These are phyloP conservation scores for Saraca asoca DNA, from an alignment of 331 rosid species.

Conservation along the genomic window DNA sequence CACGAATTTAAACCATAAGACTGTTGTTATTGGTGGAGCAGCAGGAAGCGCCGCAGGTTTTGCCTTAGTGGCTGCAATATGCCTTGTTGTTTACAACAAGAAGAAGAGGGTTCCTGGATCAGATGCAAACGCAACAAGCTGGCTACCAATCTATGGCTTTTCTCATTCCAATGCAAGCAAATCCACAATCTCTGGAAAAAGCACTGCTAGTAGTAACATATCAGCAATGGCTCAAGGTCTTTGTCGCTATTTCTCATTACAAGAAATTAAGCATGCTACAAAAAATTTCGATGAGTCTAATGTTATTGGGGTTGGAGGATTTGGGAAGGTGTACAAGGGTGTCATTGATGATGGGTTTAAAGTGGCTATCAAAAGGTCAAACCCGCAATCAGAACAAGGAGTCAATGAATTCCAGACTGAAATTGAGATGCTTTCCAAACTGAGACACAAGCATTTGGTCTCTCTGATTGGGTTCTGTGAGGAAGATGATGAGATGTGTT, in stretches of 20 bases:
- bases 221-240: constrained; percentile 79
- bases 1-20: background rate
- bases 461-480: constrained; percentile 91
- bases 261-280: constrained; percentile 73
- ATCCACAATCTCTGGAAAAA: constrained; percentile 64
- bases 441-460: constrained; percentile 92
- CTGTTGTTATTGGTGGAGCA: constrained; percentile 69
- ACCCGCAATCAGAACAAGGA: constrained; percentile 94
- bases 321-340: constrained; percentile 94
- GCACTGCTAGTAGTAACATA: constrained; percentile 46
- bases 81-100: constrained; percentile 57
- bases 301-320: constrained; percentile 96
- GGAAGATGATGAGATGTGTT: constrained; percentile 83
- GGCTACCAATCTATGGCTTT: constrained; percentile 78
- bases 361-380: constrained; percentile 90
- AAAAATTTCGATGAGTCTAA: constrained; percentile 69
- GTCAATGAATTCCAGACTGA: constrained; percentile 89
- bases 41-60: constrained; percentile 85
- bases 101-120: constrained; percentile 53
- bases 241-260: constrained; percentile 72
- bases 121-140: constrained; percentile 55
- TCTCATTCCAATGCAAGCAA: constrained; percentile 52
- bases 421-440: constrained; percentile 95
- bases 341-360: constrained; percentile 58
- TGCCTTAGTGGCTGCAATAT: constrained; percentile 73